These are phyloP conservation scores for Alternaria sp. DNA, from an alignment of 2,329 filamentous ascomycete species.

Conservation along the genomic window DNA sequence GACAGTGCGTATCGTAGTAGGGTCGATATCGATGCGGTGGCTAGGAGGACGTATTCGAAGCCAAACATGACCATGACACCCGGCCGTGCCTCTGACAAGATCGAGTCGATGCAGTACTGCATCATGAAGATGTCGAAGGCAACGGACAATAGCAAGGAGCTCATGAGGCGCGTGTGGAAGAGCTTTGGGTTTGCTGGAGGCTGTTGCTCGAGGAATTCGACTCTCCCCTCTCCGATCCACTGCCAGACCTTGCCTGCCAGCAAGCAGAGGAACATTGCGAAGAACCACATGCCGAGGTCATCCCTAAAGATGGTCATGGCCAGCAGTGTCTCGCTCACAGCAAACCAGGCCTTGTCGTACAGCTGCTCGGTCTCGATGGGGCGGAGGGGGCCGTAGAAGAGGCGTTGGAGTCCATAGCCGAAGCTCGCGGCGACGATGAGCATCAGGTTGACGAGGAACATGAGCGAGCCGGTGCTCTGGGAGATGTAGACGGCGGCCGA, in stretches of 20 bases:
- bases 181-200: constrained; percentile 85
- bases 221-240: constrained; percentile 94
- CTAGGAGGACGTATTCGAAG: constrained; percentile 92
- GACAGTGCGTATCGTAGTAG: constrained; percentile 79
- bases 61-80: constrained; percentile 99
- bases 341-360: constrained; percentile 98
- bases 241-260: constrained; percentile 97
- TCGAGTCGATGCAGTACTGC: constrained; percentile 78
- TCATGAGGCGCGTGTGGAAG: constrained; percentile 82
- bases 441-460: constrained; percentile 91
- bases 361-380: constrained; percentile 96
- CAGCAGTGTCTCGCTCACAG: constrained; percentile 92
- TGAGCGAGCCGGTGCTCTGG: constrained; percentile 92
- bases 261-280: constrained; percentile 94
- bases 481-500: constrained; percentile 96
- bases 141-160: constrained; percentile 80
- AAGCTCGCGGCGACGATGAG: constrained; percentile 81
- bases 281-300: constrained; percentile 90
- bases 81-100: constrained; percentile 85
- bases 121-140: constrained; percentile 82
- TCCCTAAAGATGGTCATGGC: constrained; percentile 99
- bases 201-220: constrained; percentile 94
- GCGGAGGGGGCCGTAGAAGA: constrained; percentile 89
- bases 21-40: constrained; percentile 81
- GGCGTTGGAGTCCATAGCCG: constrained; percentile 84